A percentile compares a stretch with the other conserved stretches of the same genome.
phyloP scores from a whole-genome alignment of 1,284 basidiomycete species.

The Ustilago tritici region DNA sequence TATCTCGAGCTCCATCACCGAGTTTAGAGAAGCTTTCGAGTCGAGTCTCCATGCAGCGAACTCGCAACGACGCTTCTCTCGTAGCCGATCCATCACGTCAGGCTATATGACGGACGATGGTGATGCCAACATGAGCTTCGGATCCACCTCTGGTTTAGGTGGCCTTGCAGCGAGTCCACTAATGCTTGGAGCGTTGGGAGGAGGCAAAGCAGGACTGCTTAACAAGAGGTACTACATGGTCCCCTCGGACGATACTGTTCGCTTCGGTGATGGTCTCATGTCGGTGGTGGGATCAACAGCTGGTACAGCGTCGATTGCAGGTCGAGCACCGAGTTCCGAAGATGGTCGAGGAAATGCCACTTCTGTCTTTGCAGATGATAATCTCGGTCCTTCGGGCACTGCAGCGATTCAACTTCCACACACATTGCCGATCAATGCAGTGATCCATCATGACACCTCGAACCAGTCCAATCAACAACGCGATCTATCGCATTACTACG shows the following conservation, averaged over 20 bases:
- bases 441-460: constrained; percentile 25
- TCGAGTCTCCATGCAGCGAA: constrained; percentile 7
- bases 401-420: constrained; percentile 43
- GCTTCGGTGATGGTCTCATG: constrained; percentile 80
- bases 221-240: constrained; percentile 77
- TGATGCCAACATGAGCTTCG: constrained; percentile 16
- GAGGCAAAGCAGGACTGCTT: constrained; percentile 38
- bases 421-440: constrained; percentile 33
- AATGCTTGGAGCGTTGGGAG: constrained; percentile 32
- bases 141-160: constrained; percentile 28
- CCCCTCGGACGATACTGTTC: constrained; percentile 79
- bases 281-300: constrained; percentile 61
- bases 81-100: constrained; percentile 30
- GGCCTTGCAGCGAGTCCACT: constrained; percentile 48
- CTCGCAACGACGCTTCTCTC: constrained; percentile 25
- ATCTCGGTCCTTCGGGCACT: constrained; percentile 35
- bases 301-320: neutral
- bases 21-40: constrained; percentile 50
- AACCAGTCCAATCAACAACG: constrained; percentile 16
- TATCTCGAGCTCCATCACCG: constrained; percentile 48
- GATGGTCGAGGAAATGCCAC: constrained; percentile 12
- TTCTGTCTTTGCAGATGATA: constrained; percentile 22
- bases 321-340: constrained; percentile 12
- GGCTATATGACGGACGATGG: constrained; percentile 11
- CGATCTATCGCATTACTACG: constrained; percentile 48